Evolutionary conservation across 768 basidiomycete species (phyloP).

Genomic region (Leccinum rimulosum): DNA sequence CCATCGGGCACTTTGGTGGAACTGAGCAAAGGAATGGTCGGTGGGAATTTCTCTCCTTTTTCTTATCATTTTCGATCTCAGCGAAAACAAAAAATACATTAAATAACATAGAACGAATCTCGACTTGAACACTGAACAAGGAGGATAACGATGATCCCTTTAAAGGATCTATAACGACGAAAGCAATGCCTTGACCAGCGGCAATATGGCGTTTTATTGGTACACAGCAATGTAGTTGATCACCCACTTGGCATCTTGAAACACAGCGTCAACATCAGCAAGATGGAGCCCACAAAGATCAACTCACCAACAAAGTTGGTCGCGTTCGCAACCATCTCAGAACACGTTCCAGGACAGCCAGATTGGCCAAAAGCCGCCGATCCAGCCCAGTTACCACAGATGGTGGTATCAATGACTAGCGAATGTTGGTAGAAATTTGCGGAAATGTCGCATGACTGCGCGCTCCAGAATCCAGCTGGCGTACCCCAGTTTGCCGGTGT

Average conservation of each 20-base stretch:
- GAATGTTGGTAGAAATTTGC: conserved; percentile 52
- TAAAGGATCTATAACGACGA: background rate
- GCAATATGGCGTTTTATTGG: conserved; percentile 24
- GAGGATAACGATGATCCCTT: background rate
- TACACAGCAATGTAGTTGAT: conserved; percentile 58
- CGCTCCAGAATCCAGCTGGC: conserved; percentile 52
- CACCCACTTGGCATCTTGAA: conserved; percentile 52
- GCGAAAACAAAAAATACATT: background rate
- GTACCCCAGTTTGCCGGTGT: conserved; percentile 49
- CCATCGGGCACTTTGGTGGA: conserved; percentile 28
- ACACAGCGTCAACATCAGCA: background rate
- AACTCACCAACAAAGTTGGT: conserved; percentile 49
- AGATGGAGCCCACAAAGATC: background rate
- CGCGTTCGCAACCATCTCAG: conserved; percentile 50
- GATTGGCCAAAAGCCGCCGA: conserved; percentile 22
- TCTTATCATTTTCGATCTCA: conserved; percentile 19
- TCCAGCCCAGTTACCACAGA: conserved; percentile 34
- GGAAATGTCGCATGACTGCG: conserved; percentile 46
- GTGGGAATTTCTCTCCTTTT: conserved; percentile 33
- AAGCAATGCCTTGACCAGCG: background rate
- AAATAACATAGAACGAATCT: background rate
- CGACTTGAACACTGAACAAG: conserved; percentile 12
- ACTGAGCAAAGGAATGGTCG: conserved; percentile 25
- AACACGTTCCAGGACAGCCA: conserved; percentile 44
- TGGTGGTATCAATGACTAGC: conserved; percentile 40